Base-by-base conservation (phyloP, 1,284 basidiomycete genomes). In the Leccinum ponderosum region DNA sequence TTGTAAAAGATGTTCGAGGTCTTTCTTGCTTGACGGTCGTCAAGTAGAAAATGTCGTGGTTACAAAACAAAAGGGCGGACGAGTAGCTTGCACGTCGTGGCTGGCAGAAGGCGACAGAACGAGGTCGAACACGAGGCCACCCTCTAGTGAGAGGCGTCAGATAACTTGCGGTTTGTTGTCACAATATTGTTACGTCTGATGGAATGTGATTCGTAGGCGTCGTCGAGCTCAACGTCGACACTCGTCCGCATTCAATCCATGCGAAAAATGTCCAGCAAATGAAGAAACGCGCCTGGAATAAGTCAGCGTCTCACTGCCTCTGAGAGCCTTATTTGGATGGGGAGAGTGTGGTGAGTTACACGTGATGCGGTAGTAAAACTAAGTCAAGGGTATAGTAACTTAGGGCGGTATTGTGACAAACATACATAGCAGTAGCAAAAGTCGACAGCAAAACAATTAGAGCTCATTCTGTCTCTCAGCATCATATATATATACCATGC, bases 61-160 rank as follows among this genome's bases (percentile, higher is more conserved):
- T 51, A 53, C 48, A 55, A 25, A 48, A 17, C 25, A 25, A 44
- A 14, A 3, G 55, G 52, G 29, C 12, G 31, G 31, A 17, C 39
- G 15, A 31, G 66, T 59, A 57, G 58, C 65, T 50, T 17, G 50
- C 22, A 39, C 54, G 51, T 39, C 17, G 53, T 22, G 37, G 22
- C 35, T 25, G 25, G 25, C 35, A 9, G 25, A 62, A 25, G 31
- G 35, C 33, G 44, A 47, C n/a, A 57, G 69, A 67, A 69, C 59
- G 58, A 68, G 57, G 66, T 61, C 50, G 42, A 60, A 57, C 67
- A 69, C 67, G 67, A 70, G 70, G 67, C n/a, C 17, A 14, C 25
- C 35, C 48, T 31, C 31, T 0, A 25, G 25, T 31, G 31, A 22
- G 44, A 25, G 33, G 48, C 22, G 20, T 44, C 39, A 9, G 39